Evolutionary conservation across 495 filamentous ascomycete genomes (phyloP).

Genomic region (Penicillium psychrofluorescens): DNA sequence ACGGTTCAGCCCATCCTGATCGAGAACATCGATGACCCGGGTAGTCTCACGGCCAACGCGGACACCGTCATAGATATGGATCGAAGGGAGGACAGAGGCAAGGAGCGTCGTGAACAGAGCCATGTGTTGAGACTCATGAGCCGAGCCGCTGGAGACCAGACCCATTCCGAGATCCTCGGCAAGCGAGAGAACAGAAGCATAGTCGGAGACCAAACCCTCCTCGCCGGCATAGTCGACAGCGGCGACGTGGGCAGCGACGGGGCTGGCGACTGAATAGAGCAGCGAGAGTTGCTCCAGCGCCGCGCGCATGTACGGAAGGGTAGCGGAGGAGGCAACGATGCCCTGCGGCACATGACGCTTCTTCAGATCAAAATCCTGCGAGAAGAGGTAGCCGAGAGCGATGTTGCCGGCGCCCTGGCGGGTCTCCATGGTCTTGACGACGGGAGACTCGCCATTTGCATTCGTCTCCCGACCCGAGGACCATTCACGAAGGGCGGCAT

Average conservation of each 20-base stretch:
- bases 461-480: conserved; percentile 57
- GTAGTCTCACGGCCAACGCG: conserved; percentile 78
- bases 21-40: conserved; percentile 76
- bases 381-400: conserved; percentile 95
- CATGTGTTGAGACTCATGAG: conserved; percentile 93
- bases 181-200: conserved; percentile 68
- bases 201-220: conserved; percentile 77
- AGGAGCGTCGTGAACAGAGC: conserved; percentile 80
- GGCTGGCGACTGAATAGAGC: conserved; percentile 82
- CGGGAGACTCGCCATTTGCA: conserved; percentile 70
- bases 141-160: conserved; percentile 75
- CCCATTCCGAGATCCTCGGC: conserved; percentile 90
- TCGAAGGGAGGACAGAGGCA: conserved; percentile 68
- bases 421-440: conserved; percentile 74
- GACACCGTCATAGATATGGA: conserved; percentile 92
- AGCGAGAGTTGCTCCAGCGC: conserved; percentile 83
- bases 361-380: conserved; percentile 83
- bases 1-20: conserved; percentile 60
- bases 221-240: conserved; percentile 77
- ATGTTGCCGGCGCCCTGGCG: conserved; percentile 85
- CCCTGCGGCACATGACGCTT: conserved; percentile 89
- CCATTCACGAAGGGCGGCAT: conserved; percentile 75
- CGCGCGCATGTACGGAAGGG: conserved; percentile 71
- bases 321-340: conserved; percentile 76
- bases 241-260: conserved; percentile 89